Evolutionary conservation across 202 grass and related monocot genomes (phyloP), one percentile per base, ranked within the genome.

Genomic region (Setaria italica): DNA sequence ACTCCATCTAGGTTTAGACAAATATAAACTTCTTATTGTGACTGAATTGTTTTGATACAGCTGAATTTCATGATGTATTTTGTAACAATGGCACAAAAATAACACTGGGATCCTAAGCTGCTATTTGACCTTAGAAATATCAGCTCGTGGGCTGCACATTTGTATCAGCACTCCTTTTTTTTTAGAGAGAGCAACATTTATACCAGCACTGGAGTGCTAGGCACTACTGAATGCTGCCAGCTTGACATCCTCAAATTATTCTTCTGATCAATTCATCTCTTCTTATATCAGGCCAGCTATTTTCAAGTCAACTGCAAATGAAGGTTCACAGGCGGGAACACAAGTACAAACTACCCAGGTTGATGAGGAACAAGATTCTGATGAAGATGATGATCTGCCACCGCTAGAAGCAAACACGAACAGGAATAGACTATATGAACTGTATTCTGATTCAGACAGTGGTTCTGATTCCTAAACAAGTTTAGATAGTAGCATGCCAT

Each of bases 381-480:
- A 93, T 9, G 84, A 90, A 25, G 91, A 99, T 7, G 91, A 96
- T 68, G 82, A 63, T 50, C 88, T 99, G 19, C 93, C 97, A 74
- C 93, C 97, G 2, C 93, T 99, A 20, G 93, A 99, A 80, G 92
- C 90, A 16, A 99, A 99, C 75, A 90, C 82, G 15, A 96, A 99
- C 65, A 94, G 97, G 39, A 91, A 90, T 66, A 88, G 88, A 73
- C 90, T 87, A 5, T 78, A 42, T 39, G 91, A 95, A 20, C 48
- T 91, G 74, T 58, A 90, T 30, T 90, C 91, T 15, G 87, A 95
- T 30, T 71, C 85, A 15, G 85, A 92, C 43, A 79, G 83, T 58
- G 81, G 77, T 82, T 91, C 93, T 55, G 95, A 92, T 85, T 88
- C 85, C 42, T 79, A 64, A 85, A 19, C 33, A 70, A 60, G 17